phyloP scores from a whole-genome alignment of 306 rosid species.

The Begonia fuchsioides region DNA sequence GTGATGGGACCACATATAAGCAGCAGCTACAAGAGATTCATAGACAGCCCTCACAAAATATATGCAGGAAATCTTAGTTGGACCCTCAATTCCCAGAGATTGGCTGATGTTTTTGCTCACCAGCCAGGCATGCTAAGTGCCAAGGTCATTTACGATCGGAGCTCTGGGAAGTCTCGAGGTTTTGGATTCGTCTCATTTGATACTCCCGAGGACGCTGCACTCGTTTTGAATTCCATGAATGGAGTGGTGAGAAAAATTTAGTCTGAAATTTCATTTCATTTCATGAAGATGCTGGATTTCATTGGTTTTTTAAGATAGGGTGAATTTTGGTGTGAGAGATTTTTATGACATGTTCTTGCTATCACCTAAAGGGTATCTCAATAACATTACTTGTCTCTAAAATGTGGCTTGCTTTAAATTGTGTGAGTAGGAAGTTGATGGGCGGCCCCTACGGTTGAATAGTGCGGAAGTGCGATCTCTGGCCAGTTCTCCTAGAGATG shows the following conservation, averaged over 20 bases:
- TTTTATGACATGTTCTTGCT: too few relatives aligned
- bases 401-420: not conserved
- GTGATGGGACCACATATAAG: conserved; percentile 47
- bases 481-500: conserved; percentile 20
- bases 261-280: not conserved
- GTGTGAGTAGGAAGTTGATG: conserved; percentile 52
- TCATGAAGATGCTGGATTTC: too few relatives aligned
- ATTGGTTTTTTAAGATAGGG: too few relatives aligned
- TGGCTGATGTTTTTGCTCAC: conserved; percentile 57
- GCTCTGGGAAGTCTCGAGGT: conserved; percentile 66
- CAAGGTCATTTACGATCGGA: conserved; percentile 67
- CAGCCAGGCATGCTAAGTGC: conserved; percentile 81
- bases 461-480: conserved; percentile 30
- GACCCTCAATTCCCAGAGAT: conserved; percentile 60
- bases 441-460: conserved; percentile 59
- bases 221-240: conserved; percentile 54
- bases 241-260: conserved; percentile 64
- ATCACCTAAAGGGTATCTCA: too few relatives aligned
- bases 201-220: conserved; percentile 41
- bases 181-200: conserved; percentile 77
- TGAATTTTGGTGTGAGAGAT: too few relatives aligned
- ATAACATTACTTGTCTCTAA: too few relatives aligned
- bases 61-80: conserved; percentile 94
- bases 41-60: conserved; percentile 76
- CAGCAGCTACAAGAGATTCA: conserved; percentile 37